A percentile compares a stretch with the other conserved stretches of the same genome.
These are phyloP conservation scores for Microsporum ferrugineum DNA, from an alignment of 2,329 filamentous ascomycete species.

Conservation along the genomic window DNA sequence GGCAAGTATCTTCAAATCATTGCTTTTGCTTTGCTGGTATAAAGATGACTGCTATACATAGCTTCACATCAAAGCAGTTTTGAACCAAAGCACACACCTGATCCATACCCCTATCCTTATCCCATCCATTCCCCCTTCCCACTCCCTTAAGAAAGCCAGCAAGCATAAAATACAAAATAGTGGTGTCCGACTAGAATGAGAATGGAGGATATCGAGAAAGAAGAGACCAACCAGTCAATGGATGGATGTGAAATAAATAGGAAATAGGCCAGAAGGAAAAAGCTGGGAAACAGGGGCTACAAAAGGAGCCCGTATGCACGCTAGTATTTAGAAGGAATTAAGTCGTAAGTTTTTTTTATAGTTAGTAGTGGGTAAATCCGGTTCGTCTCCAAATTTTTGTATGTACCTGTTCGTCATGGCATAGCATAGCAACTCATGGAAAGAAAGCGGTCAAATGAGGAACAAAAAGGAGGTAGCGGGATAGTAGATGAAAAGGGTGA, in stretches of 20 bases:
- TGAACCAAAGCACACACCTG: constrained; percentile 1
- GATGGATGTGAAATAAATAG: background rate
- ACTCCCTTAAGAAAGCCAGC: background rate
- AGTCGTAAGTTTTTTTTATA: background rate
- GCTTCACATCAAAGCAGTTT: background rate
- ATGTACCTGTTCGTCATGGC: background rate
- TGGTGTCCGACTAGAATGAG: background rate
- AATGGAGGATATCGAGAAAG: background rate
- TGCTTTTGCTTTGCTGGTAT: background rate
- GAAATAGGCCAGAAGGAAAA: background rate
- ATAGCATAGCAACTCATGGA: background rate
- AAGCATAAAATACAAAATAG: constrained; percentile 2
- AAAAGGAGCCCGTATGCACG: background rate
- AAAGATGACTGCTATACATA: constrained; percentile 1
- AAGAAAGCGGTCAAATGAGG: background rate
- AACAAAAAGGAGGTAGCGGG: background rate
- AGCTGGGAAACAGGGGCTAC: background rate
- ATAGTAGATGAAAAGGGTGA: background rate
- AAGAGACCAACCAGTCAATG: background rate
- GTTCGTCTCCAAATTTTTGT: background rate
- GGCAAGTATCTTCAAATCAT: background rate
- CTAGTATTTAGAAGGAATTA: background rate
- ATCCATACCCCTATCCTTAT: background rate
- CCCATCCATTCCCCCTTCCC: background rate
- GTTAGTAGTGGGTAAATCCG: background rate